Base-by-base conservation (phyloP, 805 yeast species). In the Nakazawaea holstii region DNA sequence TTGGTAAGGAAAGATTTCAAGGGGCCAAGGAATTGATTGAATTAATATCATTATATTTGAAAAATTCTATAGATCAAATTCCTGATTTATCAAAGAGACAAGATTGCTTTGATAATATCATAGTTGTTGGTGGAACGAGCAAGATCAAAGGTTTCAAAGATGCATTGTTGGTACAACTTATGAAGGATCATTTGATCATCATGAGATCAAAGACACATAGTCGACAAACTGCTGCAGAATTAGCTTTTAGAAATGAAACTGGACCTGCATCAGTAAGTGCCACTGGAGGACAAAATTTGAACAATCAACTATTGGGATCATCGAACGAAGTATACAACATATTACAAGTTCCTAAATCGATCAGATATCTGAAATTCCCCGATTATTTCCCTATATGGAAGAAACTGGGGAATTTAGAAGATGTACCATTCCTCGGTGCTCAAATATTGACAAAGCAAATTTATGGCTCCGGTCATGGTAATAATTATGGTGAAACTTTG, bases 321-420 rank as follows among this genome's bases (percentile, higher is more conserved):
- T 13, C 39, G 2, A 48, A 42, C 29, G 70, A 66, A 52, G 57
- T 67, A 49, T 54, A 53, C 53, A 53, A 58, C 52, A 49, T 60
- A 51, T 53, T 73, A 43, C 98, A 92, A 66, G 90, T 84, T 2
- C 98, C 97, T 20, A 80, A 82, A n/a, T 71, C 81, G 11, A 76
- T 91, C 48, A 80, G 77, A 54, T 60, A 80, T 43, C 80, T 82
- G 26, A 83, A 84, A 57, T 76, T 80, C 62, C 95, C 97, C 0
- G 98, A 92, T 48, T 91, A 92, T 64, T 92, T 92, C 67, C 87
- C 96, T 1, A 96, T 88, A 55, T 92, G 97, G 97, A 91, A 91
- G 66, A 80, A 79, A 62, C 65, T 50, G 38, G 65, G 67, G 35
- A 90, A 92, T 1, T 83, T 84, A 76, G 82, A 84, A 49, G 90